These are phyloP conservation scores for Skeletonema tropicum DNA, from an alignment of 108 stramenopile genomes.

Conservation along the genomic window DNA sequence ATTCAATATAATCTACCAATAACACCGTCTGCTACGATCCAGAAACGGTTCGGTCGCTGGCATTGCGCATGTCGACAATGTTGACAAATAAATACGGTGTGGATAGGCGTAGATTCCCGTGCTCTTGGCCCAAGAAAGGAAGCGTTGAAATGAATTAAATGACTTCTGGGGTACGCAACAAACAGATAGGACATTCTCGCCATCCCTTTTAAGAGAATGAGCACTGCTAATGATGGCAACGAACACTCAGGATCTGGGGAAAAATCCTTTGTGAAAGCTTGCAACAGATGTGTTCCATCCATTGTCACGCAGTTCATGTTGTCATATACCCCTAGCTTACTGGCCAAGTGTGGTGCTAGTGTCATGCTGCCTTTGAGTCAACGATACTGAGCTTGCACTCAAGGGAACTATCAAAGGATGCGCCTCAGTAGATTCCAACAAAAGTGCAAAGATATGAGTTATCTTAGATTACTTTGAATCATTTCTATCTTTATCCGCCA, in stretches of 20 bases:
- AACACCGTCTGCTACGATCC: too few species aligned
- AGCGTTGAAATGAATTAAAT: slow-evolving; percentile 5
- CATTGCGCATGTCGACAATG: slow-evolving; percentile 37
- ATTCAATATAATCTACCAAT: neutral
- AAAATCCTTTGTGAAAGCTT: slow-evolving; percentile 62
- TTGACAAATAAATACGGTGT: slow-evolving; percentile 27
- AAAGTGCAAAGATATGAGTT: slow-evolving; percentile 51
- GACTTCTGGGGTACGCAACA: slow-evolving; percentile 19
- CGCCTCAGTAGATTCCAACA: slow-evolving; percentile 1
- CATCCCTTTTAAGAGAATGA: slow-evolving; percentile 42
- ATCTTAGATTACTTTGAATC: slow-evolving; percentile 77
- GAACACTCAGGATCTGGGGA: slow-evolving; percentile 59
- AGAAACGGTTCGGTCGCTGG: slow-evolving; percentile 41
- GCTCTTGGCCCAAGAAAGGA: slow-evolving; percentile 23
- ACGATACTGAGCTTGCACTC: slow-evolving; percentile 56
- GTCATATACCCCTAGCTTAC: slow-evolving; percentile 57
- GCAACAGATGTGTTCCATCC: slow-evolving; percentile 55
- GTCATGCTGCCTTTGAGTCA: slow-evolving; percentile 77
- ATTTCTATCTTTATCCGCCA: slow-evolving; percentile 57
- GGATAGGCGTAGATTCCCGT: slow-evolving; percentile 29
- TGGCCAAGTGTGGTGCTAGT: slow-evolving; percentile 75
- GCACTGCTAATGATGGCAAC: slow-evolving; percentile 32
- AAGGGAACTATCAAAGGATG: slow-evolving; percentile 55
- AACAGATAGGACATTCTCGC: slow-evolving; percentile 14
- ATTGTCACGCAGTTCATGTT: slow-evolving; percentile 64